These are phyloP conservation scores for Cyberlindnera galapagoensis DNA, from an alignment of 805 yeast species.

Conservation along the genomic window DNA sequence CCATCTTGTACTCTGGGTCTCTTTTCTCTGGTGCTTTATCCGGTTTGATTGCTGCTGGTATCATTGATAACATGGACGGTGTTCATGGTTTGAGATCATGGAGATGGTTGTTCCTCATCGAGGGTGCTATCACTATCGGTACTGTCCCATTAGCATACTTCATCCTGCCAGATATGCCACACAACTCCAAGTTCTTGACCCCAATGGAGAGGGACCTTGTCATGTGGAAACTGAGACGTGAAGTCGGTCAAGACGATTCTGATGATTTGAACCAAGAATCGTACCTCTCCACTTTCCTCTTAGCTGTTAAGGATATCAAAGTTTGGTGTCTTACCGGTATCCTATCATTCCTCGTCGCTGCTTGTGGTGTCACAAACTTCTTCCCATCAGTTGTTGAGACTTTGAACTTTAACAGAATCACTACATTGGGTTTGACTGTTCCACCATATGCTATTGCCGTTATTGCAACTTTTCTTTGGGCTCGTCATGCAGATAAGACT, in stretches of 20 bases:
- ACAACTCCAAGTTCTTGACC: conserved; percentile 38
- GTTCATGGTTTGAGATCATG: conserved; percentile 44
- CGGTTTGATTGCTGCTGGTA: conserved; percentile 48
- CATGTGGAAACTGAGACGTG: conserved; percentile 22
- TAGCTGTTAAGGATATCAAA: conserved; percentile 35
- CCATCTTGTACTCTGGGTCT: conserved; percentile 48
- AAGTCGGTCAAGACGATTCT: conserved; percentile 24
- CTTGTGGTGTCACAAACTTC: conserved; percentile 54
- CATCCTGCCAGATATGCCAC: conserved; percentile 47
- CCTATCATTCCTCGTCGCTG: conserved; percentile 41
- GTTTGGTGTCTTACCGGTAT: conserved; percentile 40
- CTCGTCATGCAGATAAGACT: conserved; percentile 47
- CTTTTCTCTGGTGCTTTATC: conserved; percentile 47
- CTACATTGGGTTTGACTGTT: conserved; percentile 50
- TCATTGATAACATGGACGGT: conserved; percentile 34
- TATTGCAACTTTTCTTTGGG: conserved; percentile 42
- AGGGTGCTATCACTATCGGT: conserved; percentile 45
- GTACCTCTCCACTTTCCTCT: conserved; percentile 28
- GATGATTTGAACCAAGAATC: conserved; percentile 21
- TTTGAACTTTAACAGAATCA: conserved; percentile 40
- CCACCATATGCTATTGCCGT: conserved; percentile 53
- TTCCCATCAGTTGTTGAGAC: conserved; percentile 57
- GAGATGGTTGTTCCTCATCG: conserved; percentile 62
- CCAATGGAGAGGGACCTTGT: conserved; percentile 36
- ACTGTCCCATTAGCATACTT: conserved; percentile 42